phyloP scores from a whole-genome alignment of 2,329 filamentous ascomycete genomes.

The Coleophoma crateriformis region DNA sequence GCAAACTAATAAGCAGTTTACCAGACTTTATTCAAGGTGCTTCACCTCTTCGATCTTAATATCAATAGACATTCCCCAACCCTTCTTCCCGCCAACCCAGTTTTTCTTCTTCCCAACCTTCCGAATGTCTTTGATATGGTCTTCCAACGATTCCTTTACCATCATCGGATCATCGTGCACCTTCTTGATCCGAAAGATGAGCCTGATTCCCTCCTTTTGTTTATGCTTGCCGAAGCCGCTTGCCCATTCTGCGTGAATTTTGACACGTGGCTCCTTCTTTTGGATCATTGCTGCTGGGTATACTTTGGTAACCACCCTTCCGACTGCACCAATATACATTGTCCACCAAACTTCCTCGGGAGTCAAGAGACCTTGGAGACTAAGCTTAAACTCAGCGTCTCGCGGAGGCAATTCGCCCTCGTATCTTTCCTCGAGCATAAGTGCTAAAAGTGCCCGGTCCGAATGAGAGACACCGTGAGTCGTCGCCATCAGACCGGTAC shows the following conservation, averaged over 20 bases:
- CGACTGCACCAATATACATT: constrained; percentile 56
- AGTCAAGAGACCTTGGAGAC: constrained; percentile 47
- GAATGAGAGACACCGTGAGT: constrained; percentile 58
- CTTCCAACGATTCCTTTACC: constrained; percentile 33
- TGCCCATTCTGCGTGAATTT: constrained; percentile 35
- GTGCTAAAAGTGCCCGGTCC: constrained; percentile 53
- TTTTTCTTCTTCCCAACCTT: constrained; percentile 57
- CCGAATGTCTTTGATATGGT: constrained; percentile 36
- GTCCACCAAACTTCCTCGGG: constrained; percentile 58
- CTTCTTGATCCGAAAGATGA: constrained; percentile 37
- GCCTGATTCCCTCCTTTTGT: constrained; percentile 33
- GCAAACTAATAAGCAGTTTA: no score
- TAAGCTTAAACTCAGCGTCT: constrained; percentile 47
- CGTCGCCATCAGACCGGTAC: constrained; percentile 54
- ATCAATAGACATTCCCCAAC: constrained; percentile 31
- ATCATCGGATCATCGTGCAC: constrained; percentile 30
- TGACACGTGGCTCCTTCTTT: constrained; percentile 31
- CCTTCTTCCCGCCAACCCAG: constrained; percentile 33
- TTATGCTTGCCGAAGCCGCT: constrained; percentile 33
- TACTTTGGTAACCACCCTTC: constrained; percentile 48
- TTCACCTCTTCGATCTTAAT: constrained; percentile 29
- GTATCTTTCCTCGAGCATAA: constrained; percentile 60
- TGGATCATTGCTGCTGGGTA: constrained; percentile 53
- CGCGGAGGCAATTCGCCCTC: constrained; percentile 54
- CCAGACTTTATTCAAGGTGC: constrained; percentile 9